Evolutionary conservation across 2,329 filamentous ascomycete species (phyloP).

Genomic region (Sclerotinia glacialis): DNA sequence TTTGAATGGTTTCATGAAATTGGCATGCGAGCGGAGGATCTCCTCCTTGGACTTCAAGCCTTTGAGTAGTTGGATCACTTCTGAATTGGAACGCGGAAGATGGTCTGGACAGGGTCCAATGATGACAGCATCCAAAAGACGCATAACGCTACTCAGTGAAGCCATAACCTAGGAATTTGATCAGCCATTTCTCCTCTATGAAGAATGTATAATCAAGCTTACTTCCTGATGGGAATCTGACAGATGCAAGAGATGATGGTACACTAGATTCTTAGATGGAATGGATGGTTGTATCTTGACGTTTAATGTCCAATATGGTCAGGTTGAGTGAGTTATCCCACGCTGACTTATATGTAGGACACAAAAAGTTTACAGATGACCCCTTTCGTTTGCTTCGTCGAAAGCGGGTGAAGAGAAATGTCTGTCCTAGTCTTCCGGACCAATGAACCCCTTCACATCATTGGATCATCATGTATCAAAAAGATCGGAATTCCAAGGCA

Average conservation of each 20-base stretch:
- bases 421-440: background rate
- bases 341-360: background rate
- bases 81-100: conserved; percentile 4
- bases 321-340: background rate
- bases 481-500: background rate
- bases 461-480: background rate
- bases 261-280: background rate
- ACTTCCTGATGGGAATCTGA: background rate
- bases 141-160: background rate
- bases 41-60: background rate
- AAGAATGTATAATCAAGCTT: background rate
- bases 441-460: background rate
- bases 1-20: background rate
- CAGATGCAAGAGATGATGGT: background rate
- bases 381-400: background rate
- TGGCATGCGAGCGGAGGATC: background rate
- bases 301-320: background rate
- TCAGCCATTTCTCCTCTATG: background rate
- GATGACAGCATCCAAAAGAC: background rate
- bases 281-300: background rate
- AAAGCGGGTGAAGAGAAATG: background rate
- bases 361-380: background rate
- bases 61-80: background rate
- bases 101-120: background rate
- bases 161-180: background rate